Conservation (phyloP, 2,329 filamentous ascomycete species). For the Tolypocladium nubicola region DNA sequence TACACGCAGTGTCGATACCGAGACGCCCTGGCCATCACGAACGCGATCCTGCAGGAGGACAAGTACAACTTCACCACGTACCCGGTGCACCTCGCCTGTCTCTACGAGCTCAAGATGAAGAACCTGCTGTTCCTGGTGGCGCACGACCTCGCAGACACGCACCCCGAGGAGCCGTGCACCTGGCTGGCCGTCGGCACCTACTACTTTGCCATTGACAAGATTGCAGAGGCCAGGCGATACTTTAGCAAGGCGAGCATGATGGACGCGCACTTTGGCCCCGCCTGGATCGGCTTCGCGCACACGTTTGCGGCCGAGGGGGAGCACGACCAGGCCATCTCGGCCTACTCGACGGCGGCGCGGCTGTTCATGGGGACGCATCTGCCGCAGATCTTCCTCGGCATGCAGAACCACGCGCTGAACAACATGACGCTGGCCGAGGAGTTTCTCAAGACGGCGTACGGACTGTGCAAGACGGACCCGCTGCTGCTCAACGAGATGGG, state of each 20-base stretch:
- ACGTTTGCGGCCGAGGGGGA: slow-evolving; percentile 97
- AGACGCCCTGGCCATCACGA: slow-evolving; percentile 76
- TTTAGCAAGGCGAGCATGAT: slow-evolving; percentile 97
- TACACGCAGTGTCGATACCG: slow-evolving; percentile 93
- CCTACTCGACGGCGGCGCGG: slow-evolving; percentile 89
- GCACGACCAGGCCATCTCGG: slow-evolving; percentile 95
- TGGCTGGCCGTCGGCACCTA: slow-evolving; percentile 95
- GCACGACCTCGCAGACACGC: slow-evolving; percentile 84
- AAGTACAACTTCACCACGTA: slow-evolving; percentile 85
- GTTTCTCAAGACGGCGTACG: slow-evolving; percentile 83
- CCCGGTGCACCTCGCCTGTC: slow-evolving; percentile 80
- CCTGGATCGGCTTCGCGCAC: slow-evolving; percentile 98
- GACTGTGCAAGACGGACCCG: slow-evolving; percentile 74
- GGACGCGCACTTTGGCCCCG: slow-evolving; percentile 92
- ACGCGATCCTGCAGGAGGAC: slow-evolving; percentile 69
- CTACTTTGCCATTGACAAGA: slow-evolving; percentile 80
- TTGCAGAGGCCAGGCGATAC: slow-evolving; percentile 87
- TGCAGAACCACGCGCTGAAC: slow-evolving; percentile 95
- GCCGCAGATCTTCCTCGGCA: slow-evolving; percentile 89
- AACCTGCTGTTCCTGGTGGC: slow-evolving; percentile 86
- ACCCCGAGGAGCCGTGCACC: slow-evolving; percentile 81
- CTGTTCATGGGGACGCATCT: slow-evolving; percentile 96
- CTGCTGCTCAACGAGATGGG: slow-evolving; percentile 92
- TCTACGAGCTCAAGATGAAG: slow-evolving; percentile 78
- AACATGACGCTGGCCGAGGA: slow-evolving; percentile 91